Percentiles rank a stretch among this genome's conserved stretches.
Conservation (phyloP, 129 eudicot species). For the Apium graveolens region DNA sequence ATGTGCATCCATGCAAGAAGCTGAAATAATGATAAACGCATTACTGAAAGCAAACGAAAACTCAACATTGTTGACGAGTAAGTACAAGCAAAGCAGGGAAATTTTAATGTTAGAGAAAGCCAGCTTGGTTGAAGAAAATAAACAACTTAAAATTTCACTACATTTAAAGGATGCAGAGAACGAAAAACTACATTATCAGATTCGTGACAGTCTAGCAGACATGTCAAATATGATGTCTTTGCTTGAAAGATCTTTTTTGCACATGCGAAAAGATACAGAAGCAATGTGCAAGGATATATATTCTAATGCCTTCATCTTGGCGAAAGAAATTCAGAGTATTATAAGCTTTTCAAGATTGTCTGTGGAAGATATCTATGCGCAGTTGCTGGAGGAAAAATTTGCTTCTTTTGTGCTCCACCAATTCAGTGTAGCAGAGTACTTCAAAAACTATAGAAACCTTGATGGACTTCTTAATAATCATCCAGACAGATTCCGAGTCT, state of each 20-base stretch:
- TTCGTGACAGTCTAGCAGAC: constrained; percentile 23
- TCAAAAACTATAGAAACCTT: constrained; percentile 15
- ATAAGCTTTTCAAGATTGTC: constrained; percentile 42
- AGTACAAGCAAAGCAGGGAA: constrained; percentile 56
- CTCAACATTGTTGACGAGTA: constrained; percentile 31
- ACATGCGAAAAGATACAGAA: constrained; percentile 45
- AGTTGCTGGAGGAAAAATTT: constrained; percentile 33
- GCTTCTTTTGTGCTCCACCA: constrained; percentile 43
- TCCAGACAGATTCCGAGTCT: constrained; percentile 20
- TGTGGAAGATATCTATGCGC: constrained; percentile 37
- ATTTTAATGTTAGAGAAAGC: constrained; percentile 44
- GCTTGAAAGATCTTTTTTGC: constrained; percentile 49
- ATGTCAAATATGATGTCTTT: constrained; percentile 23
- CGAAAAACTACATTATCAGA: constrained; percentile 25
- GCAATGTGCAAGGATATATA: constrained; percentile 32
- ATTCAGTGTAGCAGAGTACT: constrained; percentile 32
- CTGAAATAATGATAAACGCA: constrained; percentile 48
- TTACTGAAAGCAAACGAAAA: constrained; percentile 43
- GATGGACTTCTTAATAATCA: constrained; percentile 2
- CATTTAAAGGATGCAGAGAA: constrained; percentile 36
- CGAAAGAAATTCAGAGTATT: constrained; percentile 24
- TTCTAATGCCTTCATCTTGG: constrained; percentile 39
- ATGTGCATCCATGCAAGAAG: constrained; percentile 52
- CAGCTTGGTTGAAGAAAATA: constrained; percentile 45
- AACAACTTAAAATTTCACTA: constrained; percentile 35